Evolutionary conservation across 441 rosid species (phyloP).

Genomic region (Gossypium trilobum): DNA sequence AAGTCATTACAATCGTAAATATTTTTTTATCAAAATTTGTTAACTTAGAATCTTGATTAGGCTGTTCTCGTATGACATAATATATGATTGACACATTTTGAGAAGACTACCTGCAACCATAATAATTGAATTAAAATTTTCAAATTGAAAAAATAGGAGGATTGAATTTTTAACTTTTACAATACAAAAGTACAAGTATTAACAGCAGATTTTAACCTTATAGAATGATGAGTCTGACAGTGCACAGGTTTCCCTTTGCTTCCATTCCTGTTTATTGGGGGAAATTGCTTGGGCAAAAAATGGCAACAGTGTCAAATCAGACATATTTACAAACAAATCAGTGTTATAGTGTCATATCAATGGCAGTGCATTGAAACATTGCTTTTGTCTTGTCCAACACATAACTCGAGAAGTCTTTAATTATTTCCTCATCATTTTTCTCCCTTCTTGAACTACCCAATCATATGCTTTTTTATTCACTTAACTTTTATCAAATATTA

Average conservation of each 20-base stretch:
- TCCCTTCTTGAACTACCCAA: slow-evolving; percentile 18
- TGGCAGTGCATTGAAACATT: slow-evolving; percentile 16
- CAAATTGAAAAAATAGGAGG: too few species aligned
- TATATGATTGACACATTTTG: too few species aligned
- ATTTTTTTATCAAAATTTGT: too few species aligned
- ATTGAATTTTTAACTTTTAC: too few species aligned
- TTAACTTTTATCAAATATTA: neutral
- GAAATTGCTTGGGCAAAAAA: neutral
- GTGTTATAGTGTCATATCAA: neutral
- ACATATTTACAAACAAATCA: neutral
- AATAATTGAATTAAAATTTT: too few species aligned
- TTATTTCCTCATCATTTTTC: slow-evolving; percentile 23
- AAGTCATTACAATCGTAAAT: too few species aligned
- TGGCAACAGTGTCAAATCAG: slow-evolving; percentile 3
- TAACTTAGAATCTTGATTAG: too few species aligned
- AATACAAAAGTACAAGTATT: too few species aligned
- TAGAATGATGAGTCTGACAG: neutral
- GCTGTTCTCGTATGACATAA: accelerated
- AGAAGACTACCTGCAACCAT: too few species aligned
- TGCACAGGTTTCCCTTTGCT: neutral
- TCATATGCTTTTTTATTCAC: slow-evolving; percentile 23
- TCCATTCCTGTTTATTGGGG: neutral
- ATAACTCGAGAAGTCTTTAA: slow-evolving; percentile 26
- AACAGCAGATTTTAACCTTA: too few species aligned
- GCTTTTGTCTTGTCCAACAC: slow-evolving; percentile 35